Evolutionary conservation across 2,329 filamentous ascomycete genomes (phyloP), one percentile per base, ranked within the genome.

Genomic region (Pezicula neosporulosa): DNA sequence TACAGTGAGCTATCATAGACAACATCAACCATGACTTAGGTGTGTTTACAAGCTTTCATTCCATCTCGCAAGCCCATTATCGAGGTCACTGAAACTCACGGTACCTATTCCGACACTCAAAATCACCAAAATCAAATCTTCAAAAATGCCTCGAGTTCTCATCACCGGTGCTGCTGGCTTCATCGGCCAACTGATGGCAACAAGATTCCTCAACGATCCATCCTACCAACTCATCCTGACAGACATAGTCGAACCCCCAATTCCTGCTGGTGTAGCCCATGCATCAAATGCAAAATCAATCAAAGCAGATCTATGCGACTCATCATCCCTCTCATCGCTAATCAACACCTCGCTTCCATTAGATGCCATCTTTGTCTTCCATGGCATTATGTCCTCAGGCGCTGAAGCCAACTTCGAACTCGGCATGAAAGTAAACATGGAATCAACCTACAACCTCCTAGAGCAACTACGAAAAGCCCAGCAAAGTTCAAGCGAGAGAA

Each of bases 101-200:
- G 28, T 30, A 12, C 10, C 28, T 30, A 30, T 5, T 30, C 28
- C 28, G 10, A 30, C 28, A 30, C 3, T 30, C 28, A 30, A 3
- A 8, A 30, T 30, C 28, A 30, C 6, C 10, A 8, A 7, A 8
- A 30, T 12, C 9, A 8, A 30, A 4, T 12, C 3, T 30, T 30
- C 16, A 24, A 53, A 44, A 28, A 61, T 60, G 56, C 55, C 59
- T 16, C 55, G 74, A 52, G 74, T 86, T 38, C 76, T 86, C 63
- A 83, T 86, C 60, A 86, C 83, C 9, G 83, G 83, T 5, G 82
- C 76, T 7, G 78, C 78, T 42, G 83, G 83, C 53, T 86, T 86
- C 64, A 78, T 87, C 51, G 82, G 83, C 61, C 82, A 85, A 64
- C 73, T 80, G 42, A 74, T 86, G 21, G 76, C 81, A 3, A 72